A percentile compares a stretch with the other conserved stretches of the same genome.
These are phyloP conservation scores for Tinospora cordifolia DNA, from an alignment of 164 flowering plant genomes.

Conservation along the genomic window DNA sequence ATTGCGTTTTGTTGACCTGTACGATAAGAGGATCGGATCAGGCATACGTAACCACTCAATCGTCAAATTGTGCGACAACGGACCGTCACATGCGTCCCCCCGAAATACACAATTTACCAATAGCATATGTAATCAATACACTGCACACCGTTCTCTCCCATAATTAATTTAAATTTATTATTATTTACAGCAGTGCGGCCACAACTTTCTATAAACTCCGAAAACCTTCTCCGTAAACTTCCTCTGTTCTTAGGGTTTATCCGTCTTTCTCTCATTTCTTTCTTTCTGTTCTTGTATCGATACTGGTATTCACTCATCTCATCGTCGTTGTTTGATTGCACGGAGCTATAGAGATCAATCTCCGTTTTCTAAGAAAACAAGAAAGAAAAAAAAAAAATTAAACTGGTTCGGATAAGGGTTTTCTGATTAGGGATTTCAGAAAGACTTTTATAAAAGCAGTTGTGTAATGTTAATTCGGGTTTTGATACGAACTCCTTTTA, in stretches of 20 bases:
- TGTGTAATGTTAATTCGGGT: neutral
- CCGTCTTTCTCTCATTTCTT: neutral
- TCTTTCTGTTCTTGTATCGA: neutral
- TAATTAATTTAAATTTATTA: no score
- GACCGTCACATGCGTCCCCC: neutral
- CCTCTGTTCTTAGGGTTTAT: neutral
- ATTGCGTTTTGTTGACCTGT: no score
- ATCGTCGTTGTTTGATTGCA: neutral
- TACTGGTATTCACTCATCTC: neutral
- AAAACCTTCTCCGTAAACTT: no score
- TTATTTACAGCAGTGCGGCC: no score
- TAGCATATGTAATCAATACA: no score
- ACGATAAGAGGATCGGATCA: no score
- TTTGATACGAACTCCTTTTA: neutral
- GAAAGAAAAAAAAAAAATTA: neutral
- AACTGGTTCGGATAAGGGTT: neutral
- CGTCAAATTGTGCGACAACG: no score
- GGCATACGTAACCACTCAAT: no score
- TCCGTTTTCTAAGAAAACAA: neutral
- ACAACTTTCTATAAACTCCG: no score
- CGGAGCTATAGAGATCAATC: neutral
- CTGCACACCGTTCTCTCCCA: no score
- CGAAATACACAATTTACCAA: neutral
- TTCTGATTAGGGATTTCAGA: no score
- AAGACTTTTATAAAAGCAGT: neutral